phyloP scores from a whole-genome alignment of 2,329 filamentous ascomycete genomes.

The Cyclaneusma minus region DNA sequence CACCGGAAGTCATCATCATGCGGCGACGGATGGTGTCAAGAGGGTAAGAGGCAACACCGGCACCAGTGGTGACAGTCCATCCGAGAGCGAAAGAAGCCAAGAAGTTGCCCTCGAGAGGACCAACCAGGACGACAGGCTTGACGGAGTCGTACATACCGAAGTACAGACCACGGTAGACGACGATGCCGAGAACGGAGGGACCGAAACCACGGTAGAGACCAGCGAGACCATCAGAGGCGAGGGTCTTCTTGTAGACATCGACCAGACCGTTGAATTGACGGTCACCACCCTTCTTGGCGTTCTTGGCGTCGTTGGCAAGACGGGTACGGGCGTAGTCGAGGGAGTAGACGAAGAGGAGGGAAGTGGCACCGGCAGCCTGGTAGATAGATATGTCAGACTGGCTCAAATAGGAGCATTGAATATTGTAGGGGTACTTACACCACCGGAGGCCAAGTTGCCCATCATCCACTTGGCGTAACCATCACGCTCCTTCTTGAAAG shows the following conservation, averaged over 20 bases:
- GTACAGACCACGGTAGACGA: conserved; percentile 99
- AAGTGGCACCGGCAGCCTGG: conserved; percentile 98
- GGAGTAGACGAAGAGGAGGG: conserved; percentile 99
- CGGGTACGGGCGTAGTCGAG: conserved; percentile 99
- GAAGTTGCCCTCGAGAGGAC: conserved; percentile 93
- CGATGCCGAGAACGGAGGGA: conserved; percentile 96
- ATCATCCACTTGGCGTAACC: conserved; percentile 98
- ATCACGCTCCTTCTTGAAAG: conserved; percentile 99
- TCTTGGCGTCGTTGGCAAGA: conserved; percentile 99
- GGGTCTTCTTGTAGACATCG: conserved; percentile 99
- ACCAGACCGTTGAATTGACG: conserved; percentile 99
- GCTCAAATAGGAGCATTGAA: conserved; percentile 1
- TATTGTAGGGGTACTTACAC: conserved; percentile 52
- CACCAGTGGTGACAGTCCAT: conserved; percentile 99
- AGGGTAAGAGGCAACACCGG: conserved; percentile 99
- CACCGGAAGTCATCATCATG: conserved; percentile 98
- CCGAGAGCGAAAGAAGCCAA: conserved; percentile 97
- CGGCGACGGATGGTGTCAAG: conserved; percentile 99
- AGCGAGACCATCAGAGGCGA: conserved; percentile 94
- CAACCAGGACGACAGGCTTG: conserved; percentile 95
- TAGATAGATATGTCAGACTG: conserved; percentile 10
- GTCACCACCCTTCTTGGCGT: conserved; percentile 87
- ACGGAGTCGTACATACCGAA: conserved; percentile 99
- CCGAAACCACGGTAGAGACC: conserved; percentile 99
- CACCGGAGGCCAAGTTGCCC: conserved; percentile 99